Base-by-base conservation (phyloP, 768 basidiomycete species). In the Russula earlei region DNA sequence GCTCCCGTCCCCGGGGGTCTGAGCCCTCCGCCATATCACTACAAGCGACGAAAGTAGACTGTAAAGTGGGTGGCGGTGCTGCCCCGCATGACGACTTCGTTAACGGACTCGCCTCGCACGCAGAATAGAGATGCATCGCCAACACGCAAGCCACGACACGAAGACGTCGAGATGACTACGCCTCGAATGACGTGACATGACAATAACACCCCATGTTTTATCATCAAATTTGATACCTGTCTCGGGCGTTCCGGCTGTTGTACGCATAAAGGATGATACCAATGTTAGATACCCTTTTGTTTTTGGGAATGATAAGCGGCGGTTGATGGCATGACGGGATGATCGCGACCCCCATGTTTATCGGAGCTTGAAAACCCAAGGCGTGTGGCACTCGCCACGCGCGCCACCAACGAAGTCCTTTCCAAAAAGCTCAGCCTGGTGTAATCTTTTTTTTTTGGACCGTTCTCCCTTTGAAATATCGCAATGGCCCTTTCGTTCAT, bases 401-500 rank as follows among this genome's bases (percentile, higher is more conserved):
- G 12, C 24, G 14, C 43, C 14, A 6, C n/a, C n/a, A n/a, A n/a
- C n/a, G n/a, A n/a, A n/a, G 15, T 45, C 38, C 22, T 44, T 33
- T 24, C 49, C 36, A 40, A 20, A n/a, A n/a, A n/a, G n/a, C n/a
- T n/a, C n/a, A n/a, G n/a, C 36, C 14, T 20, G 22, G 19, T 37
- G 20, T 41, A 6, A 43, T 9, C 10, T 45, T 36, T 33, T 44
- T 20, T 43, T 31, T 38, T 41, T 22, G 50, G 10, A 42, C 22
- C 22, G 11, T 24, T 45, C 41, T 51, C 29, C 20, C 19, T 48
- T 48, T 51, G 46, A 49, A 42, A 45, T 42, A 50, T 50, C 40
- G 49, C 17, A 45, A 62, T 61, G 60, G 59, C 62, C 22, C 60
- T 61, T 29, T 61, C 62, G 22, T 62, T 62, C 49, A 62, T 62